Evolutionary conservation across 2,329 filamentous ascomycete genomes (phyloP), one percentile per base, ranked within the genome.

Genomic region (Didymella lethalis): DNA sequence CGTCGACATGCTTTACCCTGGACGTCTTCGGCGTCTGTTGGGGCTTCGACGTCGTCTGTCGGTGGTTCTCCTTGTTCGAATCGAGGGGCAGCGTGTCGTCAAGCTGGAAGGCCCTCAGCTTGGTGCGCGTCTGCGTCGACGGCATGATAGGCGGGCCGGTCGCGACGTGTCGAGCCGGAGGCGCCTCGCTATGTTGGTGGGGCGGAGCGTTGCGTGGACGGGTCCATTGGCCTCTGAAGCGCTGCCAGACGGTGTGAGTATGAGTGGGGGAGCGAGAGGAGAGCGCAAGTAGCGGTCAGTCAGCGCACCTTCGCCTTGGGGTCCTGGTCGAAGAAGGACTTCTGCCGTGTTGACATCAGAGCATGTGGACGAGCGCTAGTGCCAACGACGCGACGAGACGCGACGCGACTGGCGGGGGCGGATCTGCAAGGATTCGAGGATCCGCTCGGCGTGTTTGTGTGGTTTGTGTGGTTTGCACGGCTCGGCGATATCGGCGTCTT

Each of bases 91-190:
- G 63, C 61, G 75, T 76, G 50, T 80, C 72, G 62, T 78, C 71
- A 67, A 85, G 85, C 64, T 83, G 80, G 63, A 86, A 87, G 29
- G 81, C 79, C 69, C 83, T 82, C 54, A 86, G 75, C 72, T 86
- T 87, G 4, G 79, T 79, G 57, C 81, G 83, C 3, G 84, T 83
- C 62, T 83, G 79, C 4, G 80, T 78, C 11, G 83, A 86, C 7
- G 84, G 80, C 53, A 81, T 76, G 46, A 82, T 81, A 8, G 80
- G 75, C 45, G 79, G 73, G 11, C 71, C 71, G 10, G 73, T 69
- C 38, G 69, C 72, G 58, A 77, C 64, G 47, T 71, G 69, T 61
- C 64, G 75, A n/a, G 73, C 63, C 44, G 68, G 66, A 58, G 73
- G 67, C 59, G 66, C 64, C 58, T 63, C 54, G 45, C 64, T 67